Percentiles rank a stretch among this genome's conserved stretches.
These are phyloP conservation scores for Cryptococcus jaspeensis DNA, from an alignment of 1,284 basidiomycete species.

Conservation along the genomic window DNA sequence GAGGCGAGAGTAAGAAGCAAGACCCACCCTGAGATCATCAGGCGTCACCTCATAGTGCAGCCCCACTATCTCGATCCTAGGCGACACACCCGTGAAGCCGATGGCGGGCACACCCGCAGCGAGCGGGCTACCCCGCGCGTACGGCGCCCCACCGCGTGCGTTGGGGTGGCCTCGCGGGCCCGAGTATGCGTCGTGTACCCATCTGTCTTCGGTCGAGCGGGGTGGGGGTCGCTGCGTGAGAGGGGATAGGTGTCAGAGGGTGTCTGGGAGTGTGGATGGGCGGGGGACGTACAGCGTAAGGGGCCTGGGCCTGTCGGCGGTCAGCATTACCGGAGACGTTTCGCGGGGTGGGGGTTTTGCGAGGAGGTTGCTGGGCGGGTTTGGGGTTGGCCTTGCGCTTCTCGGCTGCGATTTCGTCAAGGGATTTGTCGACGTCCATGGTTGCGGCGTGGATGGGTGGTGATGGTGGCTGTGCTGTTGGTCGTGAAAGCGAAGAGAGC, in stretches of 20 bases:
- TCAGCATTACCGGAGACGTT: slow-evolving; percentile 8
- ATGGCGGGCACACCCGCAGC: slow-evolving; percentile 21
- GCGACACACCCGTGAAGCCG: slow-evolving; percentile 54
- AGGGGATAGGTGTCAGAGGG: neutral
- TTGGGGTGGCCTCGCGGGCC: slow-evolving; percentile 10
- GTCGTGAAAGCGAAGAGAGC: too few species aligned
- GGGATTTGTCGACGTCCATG: slow-evolving; percentile 50
- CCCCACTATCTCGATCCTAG: slow-evolving; percentile 76
- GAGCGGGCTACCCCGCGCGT: neutral
- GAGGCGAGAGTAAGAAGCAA: too few species aligned
- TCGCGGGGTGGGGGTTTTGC: slow-evolving; percentile 5
- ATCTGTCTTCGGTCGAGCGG: slow-evolving; percentile 46
- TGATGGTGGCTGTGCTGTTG: too few species aligned
- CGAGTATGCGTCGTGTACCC: slow-evolving; percentile 51
- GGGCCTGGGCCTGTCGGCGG: slow-evolving; percentile 16
- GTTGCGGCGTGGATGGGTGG: slow-evolving; percentile 3
- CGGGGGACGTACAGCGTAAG: slow-evolving; percentile 37
- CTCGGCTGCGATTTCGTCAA: slow-evolving; percentile 45
- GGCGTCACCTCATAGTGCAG: slow-evolving; percentile 91
- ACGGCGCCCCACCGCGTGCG: neutral
- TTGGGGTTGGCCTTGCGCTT: slow-evolving; percentile 28
- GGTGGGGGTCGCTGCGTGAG: slow-evolving; percentile 45
- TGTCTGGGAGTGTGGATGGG: neutral
- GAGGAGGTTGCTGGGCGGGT: slow-evolving; percentile 6
- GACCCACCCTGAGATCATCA: slow-evolving; percentile 78